Base-by-base conservation (phyloP, 257 asterid genomes). In the Lithospermum erythrorhizon region DNA sequence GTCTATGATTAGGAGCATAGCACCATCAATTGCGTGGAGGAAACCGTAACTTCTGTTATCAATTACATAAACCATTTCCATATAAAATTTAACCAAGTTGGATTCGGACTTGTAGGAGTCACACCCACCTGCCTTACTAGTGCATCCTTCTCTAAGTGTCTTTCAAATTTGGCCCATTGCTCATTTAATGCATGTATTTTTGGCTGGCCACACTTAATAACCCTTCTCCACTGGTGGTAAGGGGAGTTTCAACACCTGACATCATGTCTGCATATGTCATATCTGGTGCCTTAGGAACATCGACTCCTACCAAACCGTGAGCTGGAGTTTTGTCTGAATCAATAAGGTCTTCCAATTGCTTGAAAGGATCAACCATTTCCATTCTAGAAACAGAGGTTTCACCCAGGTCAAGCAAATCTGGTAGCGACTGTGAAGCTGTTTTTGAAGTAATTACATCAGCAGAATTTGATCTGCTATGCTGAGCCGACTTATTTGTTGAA, bases 111-210 rank as follows among this genome's bases (percentile, higher is more conserved):
- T 21, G 94, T 71, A 56, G 96, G 97, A 18, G 84, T 80, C 73
- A 86, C 93, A 1, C 99, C 99, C 84, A 93, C 53, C 68, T 93
- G 99, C 75, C 99, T 84, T 23, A 86, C 99, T 13, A 77, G 87
- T 30, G 96, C 87, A 78, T 93, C 99, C 78, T 84, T 93, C 61
- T 80, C 90, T 77, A 93, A 27, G 88, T 83, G 32, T 82, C 96
- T 79, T 82, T 89, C 70, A 70, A 61, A 67, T 77, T 89, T 1
- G 84, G 94, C 20, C 96, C 98, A 72, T 86, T 84, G 73, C 74
- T 80, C 65, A 58, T 23, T 51, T 70, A 82, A 41, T 70, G 72
- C 82, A 27, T 64, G 75, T 53, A 78, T 91, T 82, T 83, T 61
- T 65, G 69, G 70, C 74, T 70, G 16, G 63, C 41, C 49, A 55